Evolutionary conservation across 352 stramenopile species (phyloP).

Genomic region (Phytophthora aleatoria): DNA sequence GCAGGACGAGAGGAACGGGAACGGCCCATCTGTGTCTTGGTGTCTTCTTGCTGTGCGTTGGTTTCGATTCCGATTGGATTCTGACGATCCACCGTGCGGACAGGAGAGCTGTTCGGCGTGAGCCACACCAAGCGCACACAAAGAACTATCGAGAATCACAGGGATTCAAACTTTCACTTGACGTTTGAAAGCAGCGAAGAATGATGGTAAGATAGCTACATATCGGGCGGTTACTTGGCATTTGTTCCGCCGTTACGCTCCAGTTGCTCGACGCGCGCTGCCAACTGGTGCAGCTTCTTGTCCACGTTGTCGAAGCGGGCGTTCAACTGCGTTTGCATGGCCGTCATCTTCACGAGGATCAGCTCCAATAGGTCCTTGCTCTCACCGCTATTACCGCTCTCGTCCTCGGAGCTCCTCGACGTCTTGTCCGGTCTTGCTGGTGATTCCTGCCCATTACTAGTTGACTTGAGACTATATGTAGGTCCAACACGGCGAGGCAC

Average conservation of each 20-base stretch:
- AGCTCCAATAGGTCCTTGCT: constrained; percentile 18
- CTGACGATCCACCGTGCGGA: constrained; percentile 27
- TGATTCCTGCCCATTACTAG: neutral
- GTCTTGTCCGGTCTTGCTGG: constrained; percentile 19
- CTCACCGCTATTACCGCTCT: neutral
- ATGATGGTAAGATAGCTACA: constrained; percentile 19
- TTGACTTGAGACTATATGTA: neutral
- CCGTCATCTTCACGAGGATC: constrained; percentile 38
- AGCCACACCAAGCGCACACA: constrained; percentile 25
- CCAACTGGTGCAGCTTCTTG: constrained; percentile 42
- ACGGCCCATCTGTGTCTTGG: constrained; percentile 57
- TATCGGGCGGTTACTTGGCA: neutral
- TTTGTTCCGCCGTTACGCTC: constrained; percentile 30
- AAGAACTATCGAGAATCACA: constrained; percentile 43
- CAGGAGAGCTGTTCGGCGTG: neutral
- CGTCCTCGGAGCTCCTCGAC: constrained; percentile 12
- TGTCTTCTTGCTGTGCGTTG: constrained; percentile 25
- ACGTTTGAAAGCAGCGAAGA: constrained; percentile 14
- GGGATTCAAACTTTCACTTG: constrained; percentile 18
- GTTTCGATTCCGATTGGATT: constrained; percentile 33
- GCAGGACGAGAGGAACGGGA: constrained; percentile 65
- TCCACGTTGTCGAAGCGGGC: constrained; percentile 60
- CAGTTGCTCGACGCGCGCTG: constrained; percentile 42
- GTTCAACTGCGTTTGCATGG: constrained; percentile 54
- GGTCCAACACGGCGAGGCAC: constrained; percentile 34